A percentile compares a stretch with the other conserved stretches of the same genome.
Conservation (phyloP, 306 rosid species). For the Gynostemma pentaphyllum region DNA sequence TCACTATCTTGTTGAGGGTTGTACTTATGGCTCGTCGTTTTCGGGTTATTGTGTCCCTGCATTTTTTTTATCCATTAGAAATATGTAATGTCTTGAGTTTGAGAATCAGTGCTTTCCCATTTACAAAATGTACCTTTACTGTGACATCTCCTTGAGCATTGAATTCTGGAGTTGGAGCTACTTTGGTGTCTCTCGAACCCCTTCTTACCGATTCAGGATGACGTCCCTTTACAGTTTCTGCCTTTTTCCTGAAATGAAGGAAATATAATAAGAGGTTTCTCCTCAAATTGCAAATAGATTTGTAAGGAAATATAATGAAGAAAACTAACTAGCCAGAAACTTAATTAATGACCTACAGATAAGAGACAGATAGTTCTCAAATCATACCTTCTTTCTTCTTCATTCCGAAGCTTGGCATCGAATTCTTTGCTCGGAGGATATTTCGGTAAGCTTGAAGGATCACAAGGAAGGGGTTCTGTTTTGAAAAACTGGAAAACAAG, state of each 20-base stretch:
- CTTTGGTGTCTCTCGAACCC: conserved; percentile 35
- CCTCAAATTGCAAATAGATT: background rate
- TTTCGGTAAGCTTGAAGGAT: conserved; percentile 68
- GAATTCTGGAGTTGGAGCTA: conserved; percentile 37
- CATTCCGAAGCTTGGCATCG: conserved; percentile 56
- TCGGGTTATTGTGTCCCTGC: conserved; percentile 44
- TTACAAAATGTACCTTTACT: conserved; percentile 28
- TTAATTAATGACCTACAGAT: background rate
- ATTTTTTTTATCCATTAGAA: conserved; percentile 16
- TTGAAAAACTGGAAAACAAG: conserved; percentile 52
- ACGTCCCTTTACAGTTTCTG: conserved; percentile 33
- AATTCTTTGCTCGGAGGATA: conserved; percentile 83
- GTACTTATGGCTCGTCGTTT: conserved; percentile 21
- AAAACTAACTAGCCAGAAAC: background rate
- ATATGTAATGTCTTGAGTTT: background rate
- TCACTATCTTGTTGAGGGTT: conserved; percentile 27
- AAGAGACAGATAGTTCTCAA: background rate
- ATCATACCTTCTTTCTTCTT: conserved; percentile 51
- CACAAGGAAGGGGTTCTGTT: conserved; percentile 69
- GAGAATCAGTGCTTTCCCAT: background rate
- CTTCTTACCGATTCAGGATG: conserved; percentile 52
- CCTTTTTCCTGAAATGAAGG: conserved; percentile 39
- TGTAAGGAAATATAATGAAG: background rate
- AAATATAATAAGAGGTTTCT: background rate
- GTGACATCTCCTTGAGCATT: conserved; percentile 25